A percentile compares a stretch with the other conserved stretches of the same genome.
phyloP scores from a whole-genome alignment of 2,329 filamentous ascomycete genomes.

The Ascochyta pisi region DNA sequence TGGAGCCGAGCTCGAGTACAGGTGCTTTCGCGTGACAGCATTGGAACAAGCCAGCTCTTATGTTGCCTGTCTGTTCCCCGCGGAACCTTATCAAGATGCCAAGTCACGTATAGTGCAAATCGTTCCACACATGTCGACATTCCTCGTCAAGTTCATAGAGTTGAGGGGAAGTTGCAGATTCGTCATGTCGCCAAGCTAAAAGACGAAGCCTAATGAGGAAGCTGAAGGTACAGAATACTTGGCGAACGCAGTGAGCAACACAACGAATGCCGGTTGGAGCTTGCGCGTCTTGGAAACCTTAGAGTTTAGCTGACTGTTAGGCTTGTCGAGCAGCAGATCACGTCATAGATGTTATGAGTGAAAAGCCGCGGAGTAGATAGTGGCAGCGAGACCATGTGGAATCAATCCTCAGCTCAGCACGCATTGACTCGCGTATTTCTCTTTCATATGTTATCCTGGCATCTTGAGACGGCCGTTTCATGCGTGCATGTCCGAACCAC shows the following conservation, averaged over 20 bases:
- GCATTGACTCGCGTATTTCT: neutral
- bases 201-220: conserved; percentile 27
- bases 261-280: conserved; percentile 1
- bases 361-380: neutral
- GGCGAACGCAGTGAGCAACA: conserved; percentile 9
- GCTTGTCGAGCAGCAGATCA: neutral
- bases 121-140: neutral
- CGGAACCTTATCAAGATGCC: neutral
- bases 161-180: conserved; percentile 22
- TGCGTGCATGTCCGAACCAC: neutral
- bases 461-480: neutral
- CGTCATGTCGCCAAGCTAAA: conserved; percentile 24
- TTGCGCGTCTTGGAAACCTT: conserved; percentile 9
- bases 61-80: neutral
- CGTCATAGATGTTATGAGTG: neutral
- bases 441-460: neutral
- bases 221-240: conserved; percentile 20
- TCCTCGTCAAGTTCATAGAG: neutral
- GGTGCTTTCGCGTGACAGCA: neutral
- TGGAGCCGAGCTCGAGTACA: neutral
- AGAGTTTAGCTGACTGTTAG: neutral
- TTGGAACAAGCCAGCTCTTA: neutral
- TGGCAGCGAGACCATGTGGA: too few relatives aligned
- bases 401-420: too few relatives aligned
- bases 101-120: neutral